These are phyloP conservation scores for Boeremia lycopersici DNA, from an alignment of 2,329 filamentous ascomycete genomes.

Conservation along the genomic window DNA sequence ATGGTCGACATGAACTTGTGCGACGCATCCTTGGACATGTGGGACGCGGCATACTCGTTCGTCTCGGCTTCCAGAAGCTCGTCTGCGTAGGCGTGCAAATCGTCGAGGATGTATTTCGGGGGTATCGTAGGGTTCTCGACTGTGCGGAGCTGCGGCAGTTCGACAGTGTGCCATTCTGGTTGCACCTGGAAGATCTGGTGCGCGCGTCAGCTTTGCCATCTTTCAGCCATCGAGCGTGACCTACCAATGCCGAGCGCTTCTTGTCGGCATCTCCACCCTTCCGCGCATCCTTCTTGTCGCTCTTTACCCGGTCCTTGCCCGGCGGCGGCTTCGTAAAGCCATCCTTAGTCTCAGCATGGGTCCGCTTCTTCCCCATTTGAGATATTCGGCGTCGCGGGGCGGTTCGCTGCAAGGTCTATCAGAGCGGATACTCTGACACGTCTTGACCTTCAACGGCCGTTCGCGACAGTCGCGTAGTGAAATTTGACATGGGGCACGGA, in stretches of 20 bases:
- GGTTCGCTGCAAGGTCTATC: constrained; percentile 44
- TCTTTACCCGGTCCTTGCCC: constrained; percentile 38
- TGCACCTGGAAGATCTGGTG: constrained; percentile 63
- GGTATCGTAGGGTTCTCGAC: constrained; percentile 55
- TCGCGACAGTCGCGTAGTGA: constrained; percentile 22
- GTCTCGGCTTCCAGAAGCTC: constrained; percentile 79
- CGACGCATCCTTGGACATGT: constrained; percentile 79
- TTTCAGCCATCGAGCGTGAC: constrained; percentile 6
- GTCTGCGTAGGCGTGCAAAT: constrained; percentile 72
- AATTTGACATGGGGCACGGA: constrained; percentile 25
- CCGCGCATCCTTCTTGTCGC: constrained; percentile 39
- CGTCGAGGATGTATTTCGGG: constrained; percentile 60
- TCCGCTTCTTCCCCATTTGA: constrained; percentile 51
- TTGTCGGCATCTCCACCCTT: constrained; percentile 41
- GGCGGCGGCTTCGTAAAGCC: constrained; percentile 47
- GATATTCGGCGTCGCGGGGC: constrained; percentile 31
- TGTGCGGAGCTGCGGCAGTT: constrained; percentile 59
- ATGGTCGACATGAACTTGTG: constrained; percentile 97
- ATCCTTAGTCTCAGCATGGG: constrained; percentile 50
- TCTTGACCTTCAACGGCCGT: constrained; percentile 40
- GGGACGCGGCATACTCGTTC: constrained; percentile 71
- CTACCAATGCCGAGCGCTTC: constrained; percentile 41
- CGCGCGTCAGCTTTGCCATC: constrained; percentile 26
- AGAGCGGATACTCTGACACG: constrained; percentile 47
- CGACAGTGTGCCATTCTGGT: constrained; percentile 70